Evolutionary conservation across 225 moss, liverwort and hornwort genomes (phyloP).

Genomic region (Pseudoscleropodium purum): DNA sequence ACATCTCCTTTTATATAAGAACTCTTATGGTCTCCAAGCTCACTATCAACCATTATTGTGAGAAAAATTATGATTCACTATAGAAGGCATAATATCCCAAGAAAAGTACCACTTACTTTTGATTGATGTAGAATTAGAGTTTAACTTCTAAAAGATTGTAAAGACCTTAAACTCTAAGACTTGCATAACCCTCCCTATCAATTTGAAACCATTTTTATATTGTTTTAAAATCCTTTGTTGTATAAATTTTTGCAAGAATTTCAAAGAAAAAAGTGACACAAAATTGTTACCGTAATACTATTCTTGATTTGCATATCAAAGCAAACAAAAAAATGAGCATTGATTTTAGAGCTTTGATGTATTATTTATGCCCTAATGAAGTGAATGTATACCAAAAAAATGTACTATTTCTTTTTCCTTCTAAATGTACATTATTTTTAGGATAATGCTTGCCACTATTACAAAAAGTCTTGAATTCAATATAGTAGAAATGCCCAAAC

Average conservation of each 20-base stretch:
- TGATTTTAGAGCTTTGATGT: not conserved
- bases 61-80: too few species aligned
- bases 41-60: too few species aligned
- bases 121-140: too few species aligned
- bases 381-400: not conserved
- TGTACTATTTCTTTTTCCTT: not conserved
- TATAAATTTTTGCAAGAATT: not conserved
- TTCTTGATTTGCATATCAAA: not conserved
- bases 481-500: rapidly evolving
- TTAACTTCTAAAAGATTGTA: too few species aligned
- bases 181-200: not conserved
- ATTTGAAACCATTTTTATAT: not conserved
- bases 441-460: not conserved
- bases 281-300: rapidly evolving
- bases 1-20: too few species aligned
- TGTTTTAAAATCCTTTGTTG: too few species aligned
- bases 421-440: not conserved
- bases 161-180: too few species aligned
- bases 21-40: too few species aligned
- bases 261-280: not conserved
- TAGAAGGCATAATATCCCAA: too few species aligned
- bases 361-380: not conserved
- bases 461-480: not conserved
- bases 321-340: not conserved
- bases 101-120: too few species aligned